These are phyloP conservation scores for Citrullus colocynthis DNA, from an alignment of 306 rosid species.

Conservation along the genomic window DNA sequence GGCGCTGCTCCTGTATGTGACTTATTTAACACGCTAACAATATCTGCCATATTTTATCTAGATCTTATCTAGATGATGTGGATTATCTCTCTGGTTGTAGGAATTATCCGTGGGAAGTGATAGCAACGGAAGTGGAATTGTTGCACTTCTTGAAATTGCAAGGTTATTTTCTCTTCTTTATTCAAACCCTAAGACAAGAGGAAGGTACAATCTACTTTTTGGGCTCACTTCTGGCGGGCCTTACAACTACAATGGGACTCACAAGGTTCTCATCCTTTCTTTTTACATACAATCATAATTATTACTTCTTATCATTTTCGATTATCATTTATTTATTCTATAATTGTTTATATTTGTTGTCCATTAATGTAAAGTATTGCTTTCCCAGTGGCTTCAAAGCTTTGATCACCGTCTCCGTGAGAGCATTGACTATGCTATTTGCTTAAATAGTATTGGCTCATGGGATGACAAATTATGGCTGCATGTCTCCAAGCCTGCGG, in stretches of 20 bases:
- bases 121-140: slow-evolving; percentile 93
- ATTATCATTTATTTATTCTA: not conserved
- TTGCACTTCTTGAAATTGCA: slow-evolving; percentile 96
- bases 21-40: slow-evolving; percentile 6
- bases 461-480: slow-evolving; percentile 90
- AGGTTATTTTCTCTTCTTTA: slow-evolving; percentile 85
- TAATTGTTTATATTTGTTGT: slow-evolving; percentile 1
- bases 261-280: slow-evolving; percentile 40
- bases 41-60: slow-evolving; percentile 10
- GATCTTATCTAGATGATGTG: slow-evolving; percentile 16
- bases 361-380: slow-evolving; percentile 8
- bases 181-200: slow-evolving; percentile 95
- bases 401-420: slow-evolving; percentile 92
- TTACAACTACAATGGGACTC: slow-evolving; percentile 94
- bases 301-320: not conserved
- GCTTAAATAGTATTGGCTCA: slow-evolving; percentile 86
- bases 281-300: not conserved
- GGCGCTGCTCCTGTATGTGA: slow-evolving; percentile 96
- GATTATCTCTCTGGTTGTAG: slow-evolving; percentile 31
- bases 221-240: slow-evolving; percentile 98
- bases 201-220: slow-evolving; percentile 82
- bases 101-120: slow-evolving; percentile 95
- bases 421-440: slow-evolving; percentile 87
- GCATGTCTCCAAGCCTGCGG: slow-evolving; percentile 98
- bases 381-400: slow-evolving; percentile 88